Conservation (phyloP, 306 rosid species). For the Fragaria iinumae region DNA sequence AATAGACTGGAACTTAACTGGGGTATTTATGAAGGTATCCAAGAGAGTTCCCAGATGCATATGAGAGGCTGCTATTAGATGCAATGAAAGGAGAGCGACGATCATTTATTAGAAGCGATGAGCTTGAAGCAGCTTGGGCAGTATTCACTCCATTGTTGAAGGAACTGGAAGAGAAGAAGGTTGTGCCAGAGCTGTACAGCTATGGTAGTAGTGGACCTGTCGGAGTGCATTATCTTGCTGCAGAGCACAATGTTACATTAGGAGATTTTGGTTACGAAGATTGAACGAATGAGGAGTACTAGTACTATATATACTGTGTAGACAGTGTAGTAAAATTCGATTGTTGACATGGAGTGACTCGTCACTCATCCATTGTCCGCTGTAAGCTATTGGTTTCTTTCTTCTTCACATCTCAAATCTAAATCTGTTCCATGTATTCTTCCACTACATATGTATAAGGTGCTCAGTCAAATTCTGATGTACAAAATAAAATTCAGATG, state of each 20-base stretch:
- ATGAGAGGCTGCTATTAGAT: constrained; percentile 87
- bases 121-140: constrained; percentile 95
- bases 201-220: constrained; percentile 91
- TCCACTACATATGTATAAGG: background rate
- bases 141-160: constrained; percentile 86
- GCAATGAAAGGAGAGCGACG: constrained; percentile 90
- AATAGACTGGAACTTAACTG: background rate
- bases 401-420: background rate
- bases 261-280: constrained; percentile 69
- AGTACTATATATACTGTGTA: background rate
- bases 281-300: background rate
- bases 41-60: constrained; percentile 88
- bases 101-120: constrained; percentile 92
- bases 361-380: background rate
- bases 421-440: background rate
- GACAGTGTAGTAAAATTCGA: background rate
- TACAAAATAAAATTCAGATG: constrained; percentile 1
- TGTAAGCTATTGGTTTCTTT: background rate
- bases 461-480: background rate
- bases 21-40: constrained; percentile 58
- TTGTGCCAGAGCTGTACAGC: constrained; percentile 91
- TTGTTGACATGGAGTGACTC: background rate
- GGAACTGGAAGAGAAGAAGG: constrained; percentile 77
- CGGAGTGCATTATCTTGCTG: constrained; percentile 93
- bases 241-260: constrained; percentile 83